Evolutionary conservation across 805 yeast species (phyloP), one percentile per base, ranked within the genome.

Genomic region (Candida ascalaphidarum): DNA sequence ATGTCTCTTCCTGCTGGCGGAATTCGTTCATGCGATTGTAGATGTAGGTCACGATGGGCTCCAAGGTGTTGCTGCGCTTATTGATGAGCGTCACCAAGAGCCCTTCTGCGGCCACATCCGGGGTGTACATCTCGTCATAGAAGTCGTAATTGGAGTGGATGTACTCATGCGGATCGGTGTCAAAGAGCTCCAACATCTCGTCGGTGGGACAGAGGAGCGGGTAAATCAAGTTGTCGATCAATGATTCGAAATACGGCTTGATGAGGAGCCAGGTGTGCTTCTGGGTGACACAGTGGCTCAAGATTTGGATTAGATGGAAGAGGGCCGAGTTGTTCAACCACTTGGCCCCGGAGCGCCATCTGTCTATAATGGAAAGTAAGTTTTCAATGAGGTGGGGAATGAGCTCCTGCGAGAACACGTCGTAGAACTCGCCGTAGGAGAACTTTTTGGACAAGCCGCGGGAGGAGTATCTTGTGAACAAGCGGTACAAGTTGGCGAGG

Each of bases 101-200:
- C 7, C 77, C 71, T 29, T 81, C 61, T 2, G 95, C 89, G 2
- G 95, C 94, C 25, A 73, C 61, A 48, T 85, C 94, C 5, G 94
- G 82, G 2, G 85, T 67, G 34, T 55, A 62, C 22, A 59, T 44
- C 22, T 66, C 75, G 29, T 81, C 92, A 40, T 79, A 51, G 20
- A 48, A 41, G 37, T 60, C 65, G 36, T 52, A 66, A 30, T 71
- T 71, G 29, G 77, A 63, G 50, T 84, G 82, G 31, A 89, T 75
- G 50, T 84, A 92, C 48, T 86, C 96, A 31, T 74, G 80, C 3
- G 96, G 96, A 43, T 88, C 96, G 36, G 70, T 75, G 36, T 85
- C 94, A 56, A 82, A 88, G 4, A 72, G 54, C 39, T 82, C 94
- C 31, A 84, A 58, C 12, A 75, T 73, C 5, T 69, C 75, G 30